These are phyloP conservation scores for Candida suzukii DNA, from an alignment of 805 yeast genomes.

Conservation along the genomic window DNA sequence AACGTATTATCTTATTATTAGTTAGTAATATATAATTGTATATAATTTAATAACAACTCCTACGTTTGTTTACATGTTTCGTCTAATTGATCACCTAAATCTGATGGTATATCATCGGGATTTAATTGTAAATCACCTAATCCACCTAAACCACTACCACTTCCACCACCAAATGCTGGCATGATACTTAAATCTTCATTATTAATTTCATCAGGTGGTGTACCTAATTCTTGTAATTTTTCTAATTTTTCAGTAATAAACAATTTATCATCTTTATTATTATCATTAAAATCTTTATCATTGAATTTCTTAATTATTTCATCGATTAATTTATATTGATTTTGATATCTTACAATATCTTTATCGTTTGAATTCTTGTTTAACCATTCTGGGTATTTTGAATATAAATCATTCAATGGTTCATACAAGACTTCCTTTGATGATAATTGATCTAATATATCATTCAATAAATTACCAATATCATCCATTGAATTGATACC, in stretches of 20 bases:
- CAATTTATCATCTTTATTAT: conserved; percentile 34
- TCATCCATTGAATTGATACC: conserved; percentile 23
- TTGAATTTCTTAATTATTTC: conserved; percentile 66
- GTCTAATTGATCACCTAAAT: conserved; percentile 44
- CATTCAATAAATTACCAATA: conserved; percentile 53
- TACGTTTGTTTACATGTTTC: conserved; percentile 46
- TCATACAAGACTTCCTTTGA: conserved; percentile 82
- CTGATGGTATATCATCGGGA: conserved; percentile 48
- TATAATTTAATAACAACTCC: not conserved
- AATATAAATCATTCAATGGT: conserved; percentile 75
- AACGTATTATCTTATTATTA: too few relatives aligned
- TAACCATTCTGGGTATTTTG: conserved; percentile 69
- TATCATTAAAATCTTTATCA: conserved; percentile 51
- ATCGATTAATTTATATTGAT: conserved; percentile 56
- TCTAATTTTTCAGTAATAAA: conserved; percentile 55
- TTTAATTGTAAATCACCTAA: conserved; percentile 34
- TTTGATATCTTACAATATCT: conserved; percentile 39
- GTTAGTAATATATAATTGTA: too few relatives aligned
- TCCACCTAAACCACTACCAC: conserved; percentile 16
- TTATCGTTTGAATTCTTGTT: conserved; percentile 31
- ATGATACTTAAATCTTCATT: conserved; percentile 33
- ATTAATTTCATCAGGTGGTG: conserved; percentile 72
- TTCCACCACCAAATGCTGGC: conserved; percentile 37
- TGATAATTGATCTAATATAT: conserved; percentile 75
- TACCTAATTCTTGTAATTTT: conserved; percentile 65